Percentiles rank a stretch among this genome's conserved stretches.
Conservation (phyloP, 345 rosid species). For the Citrus hindsii region DNA sequence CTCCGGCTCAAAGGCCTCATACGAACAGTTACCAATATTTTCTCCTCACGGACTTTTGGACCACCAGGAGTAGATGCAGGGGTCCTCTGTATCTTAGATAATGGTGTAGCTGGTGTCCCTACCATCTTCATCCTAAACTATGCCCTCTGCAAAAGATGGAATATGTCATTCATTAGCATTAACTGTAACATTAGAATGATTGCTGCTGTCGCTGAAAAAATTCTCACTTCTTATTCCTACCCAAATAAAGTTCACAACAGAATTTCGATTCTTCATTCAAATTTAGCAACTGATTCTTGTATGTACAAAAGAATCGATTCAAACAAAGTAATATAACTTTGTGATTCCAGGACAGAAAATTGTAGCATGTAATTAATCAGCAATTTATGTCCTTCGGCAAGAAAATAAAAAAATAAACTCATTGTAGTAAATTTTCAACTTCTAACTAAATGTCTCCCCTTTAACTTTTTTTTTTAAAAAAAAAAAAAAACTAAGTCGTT, state of each 20-base stretch:
- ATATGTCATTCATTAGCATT: neutral
- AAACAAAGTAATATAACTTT: neutral
- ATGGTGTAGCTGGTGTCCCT: slow-evolving; percentile 70
- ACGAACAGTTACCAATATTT: slow-evolving; percentile 80
- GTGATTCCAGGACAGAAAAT: neutral
- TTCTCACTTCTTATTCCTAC: neutral
- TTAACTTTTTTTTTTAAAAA: too few species aligned
- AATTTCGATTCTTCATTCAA: neutral
- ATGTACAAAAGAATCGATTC: neutral
- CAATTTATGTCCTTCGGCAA: neutral
- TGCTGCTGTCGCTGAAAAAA: neutral
- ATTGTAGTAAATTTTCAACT: neutral
- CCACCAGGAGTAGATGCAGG: slow-evolving; percentile 62
- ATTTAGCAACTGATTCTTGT: neutral
- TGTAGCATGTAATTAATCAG: neutral
- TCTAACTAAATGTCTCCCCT: neutral
- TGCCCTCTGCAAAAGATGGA: slow-evolving; percentile 7
- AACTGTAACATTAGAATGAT: neutral
- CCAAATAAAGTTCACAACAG: neutral
- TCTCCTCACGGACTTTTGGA: slow-evolving; percentile 65
- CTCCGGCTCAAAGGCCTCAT: slow-evolving; percentile 76
- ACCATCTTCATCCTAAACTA: slow-evolving; percentile 38
- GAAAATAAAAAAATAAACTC: too few species aligned
- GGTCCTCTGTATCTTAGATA: slow-evolving; percentile 44
- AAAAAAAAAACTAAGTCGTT: too few species aligned